phyloP scores from a whole-genome alignment of 2,329 filamentous ascomycete species.

The Neophaeococcomyces aloes region DNA sequence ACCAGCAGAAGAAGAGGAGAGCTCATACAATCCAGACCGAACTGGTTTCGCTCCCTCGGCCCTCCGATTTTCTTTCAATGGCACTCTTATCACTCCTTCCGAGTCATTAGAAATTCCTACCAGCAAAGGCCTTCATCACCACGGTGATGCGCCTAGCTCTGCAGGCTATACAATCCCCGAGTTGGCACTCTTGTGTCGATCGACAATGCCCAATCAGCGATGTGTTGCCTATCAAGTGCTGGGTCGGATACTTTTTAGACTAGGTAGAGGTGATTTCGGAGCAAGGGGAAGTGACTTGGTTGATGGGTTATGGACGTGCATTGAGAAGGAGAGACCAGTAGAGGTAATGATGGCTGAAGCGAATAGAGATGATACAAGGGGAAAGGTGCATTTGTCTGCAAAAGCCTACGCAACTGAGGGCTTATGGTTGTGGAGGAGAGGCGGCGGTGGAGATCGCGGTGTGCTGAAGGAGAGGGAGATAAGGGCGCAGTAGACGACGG shows the following conservation, averaged over 20 bases:
- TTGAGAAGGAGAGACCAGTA: slow-evolving; percentile 67
- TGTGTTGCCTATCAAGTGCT: slow-evolving; percentile 88
- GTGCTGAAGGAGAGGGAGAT: slow-evolving; percentile 28
- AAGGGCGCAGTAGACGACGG: slow-evolving; percentile 14
- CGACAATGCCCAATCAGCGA: slow-evolving; percentile 71
- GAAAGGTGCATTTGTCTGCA: slow-evolving; percentile 67
- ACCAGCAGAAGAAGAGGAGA: slow-evolving; percentile 50
- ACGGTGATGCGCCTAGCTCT: slow-evolving; percentile 81
- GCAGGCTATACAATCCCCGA: slow-evolving; percentile 91
- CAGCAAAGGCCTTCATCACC: slow-evolving; percentile 78
- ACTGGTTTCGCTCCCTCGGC: slow-evolving; percentile 52
- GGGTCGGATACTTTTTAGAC: slow-evolving; percentile 69
- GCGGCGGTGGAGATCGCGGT: slow-evolving; percentile 42
- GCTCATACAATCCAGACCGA: slow-evolving; percentile 71
- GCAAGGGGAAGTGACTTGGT: slow-evolving; percentile 54
- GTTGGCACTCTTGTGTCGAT: slow-evolving; percentile 68
- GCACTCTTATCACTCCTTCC: slow-evolving; percentile 66
- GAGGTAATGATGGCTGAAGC: slow-evolving; percentile 70
- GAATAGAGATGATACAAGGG: slow-evolving; percentile 46
- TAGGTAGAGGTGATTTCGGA: slow-evolving; percentile 64
- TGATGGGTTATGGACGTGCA: slow-evolving; percentile 69
- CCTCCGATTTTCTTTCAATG: slow-evolving; percentile 81
- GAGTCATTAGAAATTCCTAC: slow-evolving; percentile 63
- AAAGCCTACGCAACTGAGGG: slow-evolving; percentile 80
- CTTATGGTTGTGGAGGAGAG: slow-evolving; percentile 68